Conservation (phyloP, 805 yeast genomes). For the Suhomyces faveliae region DNA sequence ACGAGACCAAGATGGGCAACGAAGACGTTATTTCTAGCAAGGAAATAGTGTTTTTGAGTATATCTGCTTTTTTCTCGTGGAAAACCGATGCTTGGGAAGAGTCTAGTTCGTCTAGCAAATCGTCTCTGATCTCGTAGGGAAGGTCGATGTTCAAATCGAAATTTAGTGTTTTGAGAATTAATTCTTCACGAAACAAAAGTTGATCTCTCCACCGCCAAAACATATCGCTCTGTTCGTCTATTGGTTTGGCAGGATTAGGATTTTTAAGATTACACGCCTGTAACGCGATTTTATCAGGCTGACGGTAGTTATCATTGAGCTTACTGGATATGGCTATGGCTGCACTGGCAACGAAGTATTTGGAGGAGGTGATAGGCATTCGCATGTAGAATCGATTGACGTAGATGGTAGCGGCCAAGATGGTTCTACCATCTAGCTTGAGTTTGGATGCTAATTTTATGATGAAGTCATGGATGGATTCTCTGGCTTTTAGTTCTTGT, state of each 20-base stretch:
- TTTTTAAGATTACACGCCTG: constrained; percentile 35
- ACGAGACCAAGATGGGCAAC: constrained; percentile 37
- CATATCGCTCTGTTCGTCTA: constrained; percentile 40
- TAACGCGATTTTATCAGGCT: constrained; percentile 44
- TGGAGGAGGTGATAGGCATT: constrained; percentile 41
- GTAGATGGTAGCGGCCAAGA: constrained; percentile 43
- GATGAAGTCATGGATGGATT: constrained; percentile 38
- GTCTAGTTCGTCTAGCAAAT: constrained; percentile 12
- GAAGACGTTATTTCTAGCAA: constrained; percentile 39
- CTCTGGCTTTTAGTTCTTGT: constrained; percentile 39
- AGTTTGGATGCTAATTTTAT: constrained; percentile 35
- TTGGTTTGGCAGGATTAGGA: constrained; percentile 22
- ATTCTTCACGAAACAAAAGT: constrained; percentile 41
- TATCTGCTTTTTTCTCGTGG: constrained; percentile 18
- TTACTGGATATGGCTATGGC: constrained; percentile 44
- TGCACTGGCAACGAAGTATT: constrained; percentile 44
- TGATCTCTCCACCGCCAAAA: constrained; percentile 49
- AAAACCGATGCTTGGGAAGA: constrained; percentile 5
- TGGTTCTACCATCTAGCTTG: constrained; percentile 41
- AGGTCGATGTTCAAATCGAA: constrained; percentile 40
- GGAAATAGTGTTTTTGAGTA: constrained; percentile 30
- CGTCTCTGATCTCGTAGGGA: constrained; percentile 37
- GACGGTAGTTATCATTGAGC: constrained; percentile 41
- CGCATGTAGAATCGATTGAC: constrained; percentile 41
- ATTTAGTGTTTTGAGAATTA: constrained; percentile 36